These are phyloP conservation scores for Leptodermis oblonga DNA, from an alignment of 257 asterid genomes.

Conservation along the genomic window DNA sequence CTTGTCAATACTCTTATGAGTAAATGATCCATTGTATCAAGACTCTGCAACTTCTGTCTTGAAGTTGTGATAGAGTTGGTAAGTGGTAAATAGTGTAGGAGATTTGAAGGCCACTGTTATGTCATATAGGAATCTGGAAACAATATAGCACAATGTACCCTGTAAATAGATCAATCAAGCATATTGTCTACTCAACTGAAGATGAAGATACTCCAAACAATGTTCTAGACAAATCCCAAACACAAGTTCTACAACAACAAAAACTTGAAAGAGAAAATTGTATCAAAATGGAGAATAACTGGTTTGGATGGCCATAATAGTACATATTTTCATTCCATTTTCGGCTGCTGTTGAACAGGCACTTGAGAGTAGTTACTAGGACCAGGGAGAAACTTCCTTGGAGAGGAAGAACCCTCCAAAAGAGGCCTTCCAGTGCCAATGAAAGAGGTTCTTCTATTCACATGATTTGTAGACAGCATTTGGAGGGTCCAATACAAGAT, in stretches of 20 bases:
- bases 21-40: too few relatives aligned
- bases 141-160: too few relatives aligned
- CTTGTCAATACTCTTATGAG: too few relatives aligned
- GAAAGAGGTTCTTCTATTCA: conserved; percentile 52
- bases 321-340: conserved; percentile 24
- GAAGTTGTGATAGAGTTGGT: too few relatives aligned
- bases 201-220: not conserved
- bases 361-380: conserved; percentile 25
- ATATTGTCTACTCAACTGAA: too few relatives aligned
- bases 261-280: too few relatives aligned
- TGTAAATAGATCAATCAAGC: too few relatives aligned
- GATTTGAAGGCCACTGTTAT: too few relatives aligned
- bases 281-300: not conserved
- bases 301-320: not conserved
- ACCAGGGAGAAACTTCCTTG: conserved; percentile 27
- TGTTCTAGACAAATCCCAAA: too few relatives aligned
- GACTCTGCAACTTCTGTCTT: too few relatives aligned
- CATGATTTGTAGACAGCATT: conserved; percentile 44
- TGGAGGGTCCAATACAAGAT: conserved; percentile 76
- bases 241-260: not conserved
- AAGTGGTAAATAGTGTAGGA: too few relatives aligned
- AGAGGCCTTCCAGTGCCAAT: conserved; percentile 75
- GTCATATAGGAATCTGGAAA: too few relatives aligned
- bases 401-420: conserved; percentile 26
- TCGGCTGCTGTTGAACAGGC: conserved; percentile 32